Conservation (phyloP, 352 stramenopile species). For the Globisporangium okanoganense region DNA sequence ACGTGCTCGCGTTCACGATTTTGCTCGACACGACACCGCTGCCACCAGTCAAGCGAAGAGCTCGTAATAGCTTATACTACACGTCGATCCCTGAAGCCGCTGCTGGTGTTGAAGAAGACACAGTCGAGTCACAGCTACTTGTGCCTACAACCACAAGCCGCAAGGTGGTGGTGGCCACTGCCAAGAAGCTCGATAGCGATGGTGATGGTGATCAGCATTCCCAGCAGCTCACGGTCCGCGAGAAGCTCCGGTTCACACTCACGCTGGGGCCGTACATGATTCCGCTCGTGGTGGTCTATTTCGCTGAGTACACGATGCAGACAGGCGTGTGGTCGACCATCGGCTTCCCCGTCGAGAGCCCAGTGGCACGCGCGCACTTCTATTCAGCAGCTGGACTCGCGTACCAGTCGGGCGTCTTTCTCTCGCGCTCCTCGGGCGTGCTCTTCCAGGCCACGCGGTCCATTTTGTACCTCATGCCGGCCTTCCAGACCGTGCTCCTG, state of each 20-base stretch:
- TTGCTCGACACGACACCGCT: slow-evolving; percentile 56
- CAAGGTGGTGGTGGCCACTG: background rate
- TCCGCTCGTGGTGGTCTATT: slow-evolving; percentile 90
- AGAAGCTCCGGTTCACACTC: slow-evolving; percentile 72
- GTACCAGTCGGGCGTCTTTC: slow-evolving; percentile 93
- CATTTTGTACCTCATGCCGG: slow-evolving; percentile 88
- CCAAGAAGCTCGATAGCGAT: slow-evolving; percentile 5
- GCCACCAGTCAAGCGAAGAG: slow-evolving; percentile 18
- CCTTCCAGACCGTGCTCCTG: slow-evolving; percentile 83
- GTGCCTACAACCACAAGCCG: background rate
- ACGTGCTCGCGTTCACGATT: slow-evolving; percentile 58
- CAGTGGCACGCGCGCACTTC: slow-evolving; percentile 73
- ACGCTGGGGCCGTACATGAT: slow-evolving; percentile 90
- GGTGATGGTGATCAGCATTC: slow-evolving; percentile 1
- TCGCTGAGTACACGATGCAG: slow-evolving; percentile 93
- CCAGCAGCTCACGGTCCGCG: slow-evolving; percentile 34
- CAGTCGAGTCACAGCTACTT: background rate
- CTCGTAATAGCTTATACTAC: slow-evolving; percentile 22
- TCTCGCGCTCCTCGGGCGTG: slow-evolving; percentile 86
- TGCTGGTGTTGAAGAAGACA: slow-evolving; percentile 6
- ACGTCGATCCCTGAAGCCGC: slow-evolving; percentile 30
- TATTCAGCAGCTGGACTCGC: slow-evolving; percentile 88
- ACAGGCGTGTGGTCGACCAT: slow-evolving; percentile 92
- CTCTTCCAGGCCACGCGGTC: slow-evolving; percentile 69
- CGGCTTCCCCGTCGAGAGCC: slow-evolving; percentile 86